Conservation (phyloP, 2,329 filamentous ascomycete genomes). For the Cladorrhinum sp. region DNA sequence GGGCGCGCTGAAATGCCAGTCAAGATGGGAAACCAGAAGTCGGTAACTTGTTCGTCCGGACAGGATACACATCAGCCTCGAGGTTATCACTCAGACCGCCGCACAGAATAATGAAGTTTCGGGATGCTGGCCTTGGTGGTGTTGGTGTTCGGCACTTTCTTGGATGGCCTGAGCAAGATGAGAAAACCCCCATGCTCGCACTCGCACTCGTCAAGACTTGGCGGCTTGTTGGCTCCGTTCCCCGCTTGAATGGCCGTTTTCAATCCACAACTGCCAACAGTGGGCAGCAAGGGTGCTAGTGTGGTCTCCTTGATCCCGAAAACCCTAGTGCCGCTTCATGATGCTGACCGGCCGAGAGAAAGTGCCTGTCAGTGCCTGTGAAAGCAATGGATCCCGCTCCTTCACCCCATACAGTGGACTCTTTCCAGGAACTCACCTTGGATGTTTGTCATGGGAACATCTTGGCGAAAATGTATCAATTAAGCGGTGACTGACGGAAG, state of each 20-base stretch:
- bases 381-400: neutral
- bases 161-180: neutral
- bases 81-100: neutral
- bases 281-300: neutral
- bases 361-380: neutral
- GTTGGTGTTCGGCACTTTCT: neutral
- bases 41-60: neutral
- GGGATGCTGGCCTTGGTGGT: neutral
- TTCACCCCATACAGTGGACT: neutral
- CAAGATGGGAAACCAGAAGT: slow-evolving; percentile 2
- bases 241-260: neutral
- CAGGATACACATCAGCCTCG: neutral
- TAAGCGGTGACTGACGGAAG: neutral
- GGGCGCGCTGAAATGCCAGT: slow-evolving; percentile 14
- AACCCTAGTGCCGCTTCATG: neutral
- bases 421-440: neutral
- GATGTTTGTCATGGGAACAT: neutral
- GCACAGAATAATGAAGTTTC: neutral
- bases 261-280: neutral
- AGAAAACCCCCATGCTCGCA: neutral
- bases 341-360: neutral
- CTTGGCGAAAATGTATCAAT: neutral
- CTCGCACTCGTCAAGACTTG: neutral
- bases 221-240: neutral
- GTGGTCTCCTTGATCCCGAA: neutral